A percentile compares a stretch with the other conserved stretches of the same genome.
phyloP scores from a whole-genome alignment of 2,329 filamentous ascomycete species.

The Verticillium longisporum region DNA sequence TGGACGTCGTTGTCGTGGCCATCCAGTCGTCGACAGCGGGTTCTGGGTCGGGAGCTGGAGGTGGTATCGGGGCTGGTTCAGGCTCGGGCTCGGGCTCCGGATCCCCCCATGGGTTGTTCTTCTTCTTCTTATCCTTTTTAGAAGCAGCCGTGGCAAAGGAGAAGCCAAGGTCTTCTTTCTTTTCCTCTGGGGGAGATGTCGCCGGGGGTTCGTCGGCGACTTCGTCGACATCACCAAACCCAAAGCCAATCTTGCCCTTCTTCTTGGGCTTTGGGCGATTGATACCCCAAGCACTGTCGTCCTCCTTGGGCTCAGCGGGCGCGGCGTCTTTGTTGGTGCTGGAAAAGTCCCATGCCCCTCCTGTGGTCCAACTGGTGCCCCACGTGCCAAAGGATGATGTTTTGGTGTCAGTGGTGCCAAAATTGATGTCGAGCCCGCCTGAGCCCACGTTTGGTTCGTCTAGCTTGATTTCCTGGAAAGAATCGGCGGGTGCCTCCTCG shows the following conservation, averaged over 20 bases:
- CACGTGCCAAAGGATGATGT: slow-evolving; percentile 44
- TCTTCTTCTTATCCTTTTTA: slow-evolving; percentile 39
- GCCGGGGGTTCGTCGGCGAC: slow-evolving; percentile 8
- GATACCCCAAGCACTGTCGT: slow-evolving; percentile 40
- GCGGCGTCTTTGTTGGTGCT: slow-evolving; percentile 23
- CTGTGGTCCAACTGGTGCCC: slow-evolving; percentile 54
- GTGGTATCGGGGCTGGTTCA: slow-evolving; percentile 7
- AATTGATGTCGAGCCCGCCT: slow-evolving; percentile 50
- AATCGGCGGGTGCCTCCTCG: slow-evolving; percentile 21
- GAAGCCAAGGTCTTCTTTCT: slow-evolving; percentile 24
- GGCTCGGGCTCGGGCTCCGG: slow-evolving; percentile 17
- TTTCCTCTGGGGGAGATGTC: slow-evolving; percentile 26
- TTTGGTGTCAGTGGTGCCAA: slow-evolving; percentile 40
- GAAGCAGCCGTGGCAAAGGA: slow-evolving; percentile 12
- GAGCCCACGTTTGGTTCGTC: slow-evolving; percentile 37
- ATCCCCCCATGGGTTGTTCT: slow-evolving; percentile 26
- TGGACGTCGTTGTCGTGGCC: slow-evolving; percentile 2
- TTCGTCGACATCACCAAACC: slow-evolving; percentile 41
- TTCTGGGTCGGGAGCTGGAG: slow-evolving; percentile 1
- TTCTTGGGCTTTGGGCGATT: slow-evolving; percentile 44
- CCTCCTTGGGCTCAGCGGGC: slow-evolving; percentile 31
- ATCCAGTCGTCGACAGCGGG: slow-evolving; percentile 11
- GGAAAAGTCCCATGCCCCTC: slow-evolving; percentile 37
- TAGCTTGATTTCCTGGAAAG: slow-evolving; percentile 63
- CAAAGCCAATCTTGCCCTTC: slow-evolving; percentile 35